Base-by-base conservation (phyloP, 164 flowering plant species). In the Santalum album region DNA sequence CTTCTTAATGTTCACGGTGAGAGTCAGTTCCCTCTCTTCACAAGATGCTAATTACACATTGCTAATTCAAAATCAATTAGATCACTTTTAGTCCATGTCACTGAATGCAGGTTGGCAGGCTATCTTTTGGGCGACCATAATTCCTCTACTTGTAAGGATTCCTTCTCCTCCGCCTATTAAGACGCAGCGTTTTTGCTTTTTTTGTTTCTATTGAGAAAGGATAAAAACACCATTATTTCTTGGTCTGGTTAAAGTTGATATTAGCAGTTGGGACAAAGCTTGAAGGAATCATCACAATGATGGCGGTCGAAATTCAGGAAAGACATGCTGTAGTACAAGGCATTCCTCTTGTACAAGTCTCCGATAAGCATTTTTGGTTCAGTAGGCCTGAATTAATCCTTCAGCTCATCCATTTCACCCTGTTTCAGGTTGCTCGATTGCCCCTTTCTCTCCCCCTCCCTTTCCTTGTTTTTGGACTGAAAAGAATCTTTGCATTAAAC, bases 251-350 rank as follows among this genome's bases (percentile, higher is more conserved):
- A 60, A 70, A 94, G 97, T 56, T 83, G 53, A 77, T 78, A 32
- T 77, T 94, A 69, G 79, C 88, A 34, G 84, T 94, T 40, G 99
- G 97, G 57, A 84, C 96, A 32, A 94, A 94, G 72, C 90, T 94
- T 51, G 95, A 90, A 71, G 80, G 76, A 23, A 82, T 94, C 59
- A 87, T 94, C 66, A 51, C 90, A 12, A 64, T 70, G 50, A 94
- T 94, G 96, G 99, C 99, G 49, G 86, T 55, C 90, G 82, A 60
- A 94, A 89, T 66, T 59, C 66, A 67, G 92, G 89, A 63, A 82
- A 76, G 60, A 91, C 87, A 7, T 85, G 90, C 47, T 91, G 85
- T 64, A 6, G 87, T 94, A 47, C 95, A 87, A 65, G 97, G 99
- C 59, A 90, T 90, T 59, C 97, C 99, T 17, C 84, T 90, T 46